Conservation (phyloP, 768 basidiomycete genomes). For the Chlorophyllum brunneum region DNA sequence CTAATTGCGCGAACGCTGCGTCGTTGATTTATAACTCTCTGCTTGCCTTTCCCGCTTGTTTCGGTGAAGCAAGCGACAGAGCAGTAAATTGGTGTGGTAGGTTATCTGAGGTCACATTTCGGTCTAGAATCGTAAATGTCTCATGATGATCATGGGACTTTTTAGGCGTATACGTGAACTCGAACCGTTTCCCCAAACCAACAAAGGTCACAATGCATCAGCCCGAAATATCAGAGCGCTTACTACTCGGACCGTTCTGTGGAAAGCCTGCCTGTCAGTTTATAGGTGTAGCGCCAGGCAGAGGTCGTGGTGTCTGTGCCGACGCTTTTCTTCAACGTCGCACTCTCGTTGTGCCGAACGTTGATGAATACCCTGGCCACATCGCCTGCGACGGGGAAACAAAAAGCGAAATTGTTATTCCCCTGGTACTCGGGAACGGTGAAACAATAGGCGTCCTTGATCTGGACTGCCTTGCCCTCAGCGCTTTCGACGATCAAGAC, state of each 20-base stretch:
- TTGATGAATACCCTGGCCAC: slow-evolving; percentile 83
- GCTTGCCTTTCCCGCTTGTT: slow-evolving; percentile 59
- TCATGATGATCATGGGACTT: not conserved
- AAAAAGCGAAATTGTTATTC: slow-evolving; percentile 86
- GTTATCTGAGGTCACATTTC: slow-evolving; percentile 23
- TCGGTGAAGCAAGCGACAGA: slow-evolving; percentile 55
- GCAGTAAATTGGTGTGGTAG: slow-evolving; percentile 94
- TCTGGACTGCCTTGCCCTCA: slow-evolving; percentile 73
- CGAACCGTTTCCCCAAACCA: slow-evolving; percentile 56
- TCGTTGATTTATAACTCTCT: slow-evolving; percentile 79
- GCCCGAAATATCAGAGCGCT: slow-evolving; percentile 23
- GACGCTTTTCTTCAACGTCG: slow-evolving; percentile 58
- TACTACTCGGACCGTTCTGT: slow-evolving; percentile 82
- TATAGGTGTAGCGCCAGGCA: slow-evolving; percentile 54
- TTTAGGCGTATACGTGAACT: slow-evolving; percentile 82
- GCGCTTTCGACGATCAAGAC: slow-evolving; percentile 78
- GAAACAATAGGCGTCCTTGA: slow-evolving; percentile 65
- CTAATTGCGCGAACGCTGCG: slow-evolving; percentile 84
- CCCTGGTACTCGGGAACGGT: slow-evolving; percentile 47
- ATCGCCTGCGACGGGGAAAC: slow-evolving; percentile 93
- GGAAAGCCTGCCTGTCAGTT: slow-evolving; percentile 91
- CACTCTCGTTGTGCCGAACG: slow-evolving; percentile 71
- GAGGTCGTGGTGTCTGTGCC: slow-evolving; percentile 81
- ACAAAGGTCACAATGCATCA: slow-evolving; percentile 18
- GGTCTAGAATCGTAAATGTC: not conserved